These are phyloP conservation scores for Xylaria telfairii DNA, from an alignment of 495 filamentous ascomycete genomes.

Conservation along the genomic window DNA sequence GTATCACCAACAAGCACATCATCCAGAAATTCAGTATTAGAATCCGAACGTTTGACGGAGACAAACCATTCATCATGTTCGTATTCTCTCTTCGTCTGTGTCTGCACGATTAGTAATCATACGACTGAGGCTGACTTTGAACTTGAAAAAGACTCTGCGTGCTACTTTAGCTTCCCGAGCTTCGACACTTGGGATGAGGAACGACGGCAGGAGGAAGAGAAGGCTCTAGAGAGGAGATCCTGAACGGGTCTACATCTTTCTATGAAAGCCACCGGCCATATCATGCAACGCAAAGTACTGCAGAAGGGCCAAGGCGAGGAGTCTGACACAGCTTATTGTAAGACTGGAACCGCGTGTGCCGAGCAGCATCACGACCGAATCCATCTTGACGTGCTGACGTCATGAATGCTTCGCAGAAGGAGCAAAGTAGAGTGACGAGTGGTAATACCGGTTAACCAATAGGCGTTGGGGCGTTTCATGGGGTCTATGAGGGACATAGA, in stretches of 20 bases:
- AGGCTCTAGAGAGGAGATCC: constrained; percentile 21
- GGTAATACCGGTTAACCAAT: constrained; percentile 3
- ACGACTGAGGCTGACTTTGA: neutral
- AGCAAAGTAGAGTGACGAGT: neutral
- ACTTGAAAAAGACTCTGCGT: constrained; percentile 41
- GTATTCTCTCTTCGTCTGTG: neutral
- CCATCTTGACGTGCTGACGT: constrained; percentile 9
- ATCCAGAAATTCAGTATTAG: constrained; percentile 12
- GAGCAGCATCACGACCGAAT: constrained; percentile 13
- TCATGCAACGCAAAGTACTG: neutral
- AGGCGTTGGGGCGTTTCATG: constrained; percentile 17
- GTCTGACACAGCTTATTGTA: constrained; percentile 7
- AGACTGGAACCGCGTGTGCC: constrained; percentile 3
- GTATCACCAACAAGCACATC: constrained; percentile 36
- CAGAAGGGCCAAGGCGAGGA: neutral
- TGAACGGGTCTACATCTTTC: neutral
- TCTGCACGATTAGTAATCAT: constrained; percentile 22
- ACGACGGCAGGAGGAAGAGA: constrained; percentile 45
- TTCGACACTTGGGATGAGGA: constrained; percentile 56
- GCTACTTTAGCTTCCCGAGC: constrained; percentile 65
- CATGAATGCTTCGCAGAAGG: constrained; percentile 11
- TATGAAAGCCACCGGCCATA: neutral
- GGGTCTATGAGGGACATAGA: neutral
- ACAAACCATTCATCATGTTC: constrained; percentile 37
- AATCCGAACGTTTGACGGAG: constrained; percentile 37